These are phyloP conservation scores for Pyrenophora teres DNA, from an alignment of 2,329 filamentous ascomycete species.

Conservation along the genomic window DNA sequence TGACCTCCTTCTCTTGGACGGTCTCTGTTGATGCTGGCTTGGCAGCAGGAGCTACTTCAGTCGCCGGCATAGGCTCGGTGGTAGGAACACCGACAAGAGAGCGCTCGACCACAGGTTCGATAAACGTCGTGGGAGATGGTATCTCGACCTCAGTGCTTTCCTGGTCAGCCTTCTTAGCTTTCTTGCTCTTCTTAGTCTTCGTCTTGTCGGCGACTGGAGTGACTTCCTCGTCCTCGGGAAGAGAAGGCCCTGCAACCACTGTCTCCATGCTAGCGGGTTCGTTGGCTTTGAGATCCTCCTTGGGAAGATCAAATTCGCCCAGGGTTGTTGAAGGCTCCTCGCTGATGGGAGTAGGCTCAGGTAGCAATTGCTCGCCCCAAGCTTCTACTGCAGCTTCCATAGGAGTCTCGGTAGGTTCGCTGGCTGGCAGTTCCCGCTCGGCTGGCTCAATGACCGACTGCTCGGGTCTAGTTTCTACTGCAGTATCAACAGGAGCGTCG, in stretches of 20 bases:
- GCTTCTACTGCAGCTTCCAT: constrained; percentile 1
- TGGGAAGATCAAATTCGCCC: neutral
- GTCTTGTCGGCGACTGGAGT: constrained; percentile 22
- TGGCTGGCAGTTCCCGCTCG: neutral
- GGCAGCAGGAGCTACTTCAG: neutral
- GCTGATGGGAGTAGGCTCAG: neutral
- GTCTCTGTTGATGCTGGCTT: neutral
- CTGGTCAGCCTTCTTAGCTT: constrained; percentile 32
- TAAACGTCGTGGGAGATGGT: constrained; percentile 9
- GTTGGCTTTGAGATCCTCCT: neutral
- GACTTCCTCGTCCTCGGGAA: constrained; percentile 4
- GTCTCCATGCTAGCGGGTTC: neutral
- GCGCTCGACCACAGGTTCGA: constrained; percentile 9
- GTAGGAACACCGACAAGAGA: neutral
- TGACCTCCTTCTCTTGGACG: neutral
- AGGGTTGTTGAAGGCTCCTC: constrained; percentile 4
- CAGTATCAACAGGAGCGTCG: neutral
- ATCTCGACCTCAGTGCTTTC: constrained; percentile 22
- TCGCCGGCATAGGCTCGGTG: neutral
- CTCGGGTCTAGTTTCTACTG: neutral
- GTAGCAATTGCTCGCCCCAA: constrained; percentile 9
- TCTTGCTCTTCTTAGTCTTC: constrained; percentile 40
- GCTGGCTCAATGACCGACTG: neutral
- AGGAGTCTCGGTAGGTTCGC: neutral
- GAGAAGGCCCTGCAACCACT: neutral